phyloP scores from a whole-genome alignment of 805 yeast genomes.

The Naumovozyma baii region DNA sequence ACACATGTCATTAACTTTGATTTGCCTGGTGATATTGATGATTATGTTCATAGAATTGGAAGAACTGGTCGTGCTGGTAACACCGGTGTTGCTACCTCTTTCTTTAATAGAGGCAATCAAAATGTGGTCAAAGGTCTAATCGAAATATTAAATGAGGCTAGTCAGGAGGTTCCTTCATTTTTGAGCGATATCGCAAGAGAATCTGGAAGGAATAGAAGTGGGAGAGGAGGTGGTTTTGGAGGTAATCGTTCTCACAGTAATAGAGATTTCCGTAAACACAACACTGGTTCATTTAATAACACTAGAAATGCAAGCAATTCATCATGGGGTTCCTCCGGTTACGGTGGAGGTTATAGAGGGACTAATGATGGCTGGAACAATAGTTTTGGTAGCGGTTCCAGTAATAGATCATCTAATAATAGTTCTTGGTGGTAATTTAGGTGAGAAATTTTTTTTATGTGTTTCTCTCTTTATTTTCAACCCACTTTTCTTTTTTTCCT shows the following conservation, averaged over 20 bases:
- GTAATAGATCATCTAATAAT: not conserved
- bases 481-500: not conserved
- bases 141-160: conserved; percentile 83
- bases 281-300: conserved; percentile 8
- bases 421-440: conserved; percentile 5
- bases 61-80: conserved; percentile 99
- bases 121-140: conserved; percentile 78
- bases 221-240: conserved; percentile 33
- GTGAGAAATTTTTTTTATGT: not conserved
- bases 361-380: conserved; percentile 9
- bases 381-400: conserved; percentile 8
- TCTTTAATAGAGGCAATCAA: conserved; percentile 88
- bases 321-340: conserved; percentile 3
- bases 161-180: conserved; percentile 92
- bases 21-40: conserved; percentile 92
- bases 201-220: conserved; percentile 47
- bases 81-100: conserved; percentile 94
- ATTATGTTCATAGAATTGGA: conserved; percentile 98
- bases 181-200: conserved; percentile 72
- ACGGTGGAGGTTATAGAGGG: conserved; percentile 23
- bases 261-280: conserved; percentile 42
- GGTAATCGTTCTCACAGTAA: conserved; percentile 31
- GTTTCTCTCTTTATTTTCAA: not conserved
- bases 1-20: conserved; percentile 95
- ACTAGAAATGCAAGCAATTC: not conserved